Evolutionary conservation across 2,329 filamentous ascomycete species (phyloP), one percentile per base, ranked within the genome.

Genomic region (Aspergillus aculeatus): DNA sequence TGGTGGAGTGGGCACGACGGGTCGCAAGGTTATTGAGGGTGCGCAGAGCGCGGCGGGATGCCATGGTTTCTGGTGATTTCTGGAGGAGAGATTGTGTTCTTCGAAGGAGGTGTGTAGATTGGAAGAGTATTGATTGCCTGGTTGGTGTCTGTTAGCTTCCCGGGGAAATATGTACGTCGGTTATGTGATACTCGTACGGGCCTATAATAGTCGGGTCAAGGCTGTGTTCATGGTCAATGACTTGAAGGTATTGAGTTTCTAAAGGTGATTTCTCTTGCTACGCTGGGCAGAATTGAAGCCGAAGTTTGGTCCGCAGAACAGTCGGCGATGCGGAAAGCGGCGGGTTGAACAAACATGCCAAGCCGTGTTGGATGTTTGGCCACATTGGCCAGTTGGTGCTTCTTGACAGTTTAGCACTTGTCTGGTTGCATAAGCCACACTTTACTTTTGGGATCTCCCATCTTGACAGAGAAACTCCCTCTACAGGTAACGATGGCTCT

Each of bases 1-100:
- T 87, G 49, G 75, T 74, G 49, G 74, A 73, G 60, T 75, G 73
- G 10, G 64, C 59, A 61, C 71, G 71, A 52, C 26, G 56, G 38
- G 49, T 38, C 47, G 52, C 32, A 16, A 56, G 31, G 32, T 38
- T 29, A 35, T 52, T 24, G 51, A 62, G 50, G 44, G 32, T 52
- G 60, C 32, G 53, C 4, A 54, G 53, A 19, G 52, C 56, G 52
- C 24, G 56, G 57, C 50, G 52, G 24, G 49, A 49, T 32, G 50
- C 59, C 38, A 61, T 21, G 29, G 51, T 49, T 55, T 26, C 48
- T 21, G 41, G 35, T 14, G 7, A 41, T 29, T 2, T 9, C 26
- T 24, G n/a, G 12, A 12, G 11, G 32, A 16, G 32, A 12, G 31
- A 14, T 16, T 9, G 38, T n/a, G 19, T 11, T 35, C 41, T 9